Evolutionary conservation across 176 grass and related monocot genomes (phyloP).

Genomic region (Pontederia crassipes): DNA sequence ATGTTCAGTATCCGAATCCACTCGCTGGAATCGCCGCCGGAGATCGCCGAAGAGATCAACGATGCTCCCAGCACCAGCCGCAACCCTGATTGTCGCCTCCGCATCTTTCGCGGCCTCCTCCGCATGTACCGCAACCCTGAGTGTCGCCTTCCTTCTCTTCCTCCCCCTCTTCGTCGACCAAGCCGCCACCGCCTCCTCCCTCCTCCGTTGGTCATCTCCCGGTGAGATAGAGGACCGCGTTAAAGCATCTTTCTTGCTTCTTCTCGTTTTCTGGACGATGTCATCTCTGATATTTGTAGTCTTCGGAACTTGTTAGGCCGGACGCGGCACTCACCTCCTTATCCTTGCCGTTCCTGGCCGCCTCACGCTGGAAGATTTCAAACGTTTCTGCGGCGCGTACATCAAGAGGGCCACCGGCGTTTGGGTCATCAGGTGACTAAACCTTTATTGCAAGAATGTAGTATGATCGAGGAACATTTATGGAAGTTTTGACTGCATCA

Average conservation of each 20-base stretch:
- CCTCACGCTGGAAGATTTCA: conserved; percentile 67
- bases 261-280: background rate
- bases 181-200: conserved; percentile 1
- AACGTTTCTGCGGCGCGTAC: conserved; percentile 65
- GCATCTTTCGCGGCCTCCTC: conserved; percentile 51
- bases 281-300: background rate
- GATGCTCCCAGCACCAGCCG: conserved; percentile 26
- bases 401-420: conserved; percentile 46
- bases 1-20: conserved; percentile 78
- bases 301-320: conserved; percentile 14
- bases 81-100: conserved; percentile 33
- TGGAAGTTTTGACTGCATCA: background rate
- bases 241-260: background rate
- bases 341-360: conserved; percentile 59
- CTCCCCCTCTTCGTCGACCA: conserved; percentile 27
- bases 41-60: conserved; percentile 3
- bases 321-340: conserved; percentile 52
- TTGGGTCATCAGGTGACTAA: conserved; percentile 51
- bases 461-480: background rate
- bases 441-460: background rate
- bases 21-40: conserved; percentile 32
- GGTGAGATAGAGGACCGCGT: conserved; percentile 15
- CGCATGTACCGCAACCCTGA: conserved; percentile 57
- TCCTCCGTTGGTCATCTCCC: conserved; percentile 43
- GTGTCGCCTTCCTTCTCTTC: conserved; percentile 17